phyloP scores from a whole-genome alignment of 768 basidiomycete genomes.

The Termitomyces bulborhizus region DNA sequence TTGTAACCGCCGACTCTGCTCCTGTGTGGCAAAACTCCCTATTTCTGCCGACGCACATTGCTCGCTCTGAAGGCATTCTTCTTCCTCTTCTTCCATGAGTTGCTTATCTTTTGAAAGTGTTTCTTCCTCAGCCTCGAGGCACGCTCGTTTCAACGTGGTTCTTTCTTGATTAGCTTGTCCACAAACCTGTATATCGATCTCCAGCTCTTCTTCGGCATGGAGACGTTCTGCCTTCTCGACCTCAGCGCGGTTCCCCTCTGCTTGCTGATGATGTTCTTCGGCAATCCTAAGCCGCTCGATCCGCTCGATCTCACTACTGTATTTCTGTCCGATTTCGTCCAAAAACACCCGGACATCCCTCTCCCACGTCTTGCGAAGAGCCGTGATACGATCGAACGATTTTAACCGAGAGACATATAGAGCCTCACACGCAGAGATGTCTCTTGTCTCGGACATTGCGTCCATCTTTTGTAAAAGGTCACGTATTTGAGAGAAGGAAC shows the following conservation, averaged over 20 bases:
- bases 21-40: background rate
- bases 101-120: background rate
- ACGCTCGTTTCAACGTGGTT: constrained; percentile 15
- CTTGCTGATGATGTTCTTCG: constrained; percentile 27
- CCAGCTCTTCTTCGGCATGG: constrained; percentile 23
- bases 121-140: constrained; percentile 17
- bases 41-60: background rate
- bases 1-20: background rate
- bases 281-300: constrained; percentile 30
- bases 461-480: constrained; percentile 54
- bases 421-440: constrained; percentile 37
- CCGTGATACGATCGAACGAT: constrained; percentile 45
- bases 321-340: constrained; percentile 32
- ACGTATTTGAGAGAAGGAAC: constrained; percentile 47
- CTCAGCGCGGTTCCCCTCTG: constrained; percentile 29
- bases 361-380: constrained; percentile 41
- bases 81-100: background rate
- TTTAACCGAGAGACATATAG: constrained; percentile 44
- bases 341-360: constrained; percentile 36
- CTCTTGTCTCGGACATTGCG: constrained; percentile 32
- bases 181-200: constrained; percentile 17
- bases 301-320: constrained; percentile 34
- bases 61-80: too few species aligned
- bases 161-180: constrained; percentile 19
- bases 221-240: constrained; percentile 30